Percentiles rank a stretch among this genome's conserved stretches.
These are phyloP conservation scores for Ustilago sp. DNA, from an alignment of 1,284 basidiomycete species.

Conservation along the genomic window DNA sequence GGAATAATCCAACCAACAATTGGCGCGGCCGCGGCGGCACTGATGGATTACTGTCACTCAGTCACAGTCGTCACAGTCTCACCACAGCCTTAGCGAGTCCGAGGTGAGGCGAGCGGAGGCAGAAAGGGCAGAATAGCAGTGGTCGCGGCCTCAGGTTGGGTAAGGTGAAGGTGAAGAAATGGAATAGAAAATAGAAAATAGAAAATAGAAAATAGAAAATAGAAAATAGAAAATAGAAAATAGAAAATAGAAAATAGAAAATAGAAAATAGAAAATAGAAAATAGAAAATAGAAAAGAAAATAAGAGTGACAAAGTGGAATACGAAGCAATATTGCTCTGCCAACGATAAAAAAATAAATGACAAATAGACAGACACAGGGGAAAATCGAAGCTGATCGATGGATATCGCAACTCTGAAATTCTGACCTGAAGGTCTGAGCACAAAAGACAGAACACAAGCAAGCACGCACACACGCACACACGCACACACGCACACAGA, in stretches of 20 bases:
- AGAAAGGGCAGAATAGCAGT: not conserved
- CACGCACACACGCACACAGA: not conserved
- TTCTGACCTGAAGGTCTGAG: too few species aligned
- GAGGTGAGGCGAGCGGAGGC: not conserved
- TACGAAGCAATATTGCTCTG: conserved; percentile 4
- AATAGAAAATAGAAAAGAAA: not conserved
- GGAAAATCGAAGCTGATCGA: not conserved
- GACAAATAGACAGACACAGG: not conserved
- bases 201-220: too few species aligned
- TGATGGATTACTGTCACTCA: not conserved
- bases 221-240: not conserved
- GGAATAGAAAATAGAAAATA: too few species aligned
- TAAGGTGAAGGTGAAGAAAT: not conserved
- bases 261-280: not conserved
- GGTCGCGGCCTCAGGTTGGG: not conserved
- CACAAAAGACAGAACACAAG: not conserved
- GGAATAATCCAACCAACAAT: not conserved
- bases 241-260: not conserved
- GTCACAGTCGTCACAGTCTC: not conserved
- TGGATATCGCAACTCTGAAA: not conserved
- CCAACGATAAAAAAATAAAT: conserved; percentile 1
- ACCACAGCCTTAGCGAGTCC: not conserved
- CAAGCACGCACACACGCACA: not conserved
- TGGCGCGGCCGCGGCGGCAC: not conserved
- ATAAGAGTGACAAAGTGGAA: not conserved